Percentiles rank a stretch among this genome's conserved stretches.
These are phyloP conservation scores for Orbilia javanica DNA, from an alignment of 2,329 filamentous ascomycete species.

Conservation along the genomic window DNA sequence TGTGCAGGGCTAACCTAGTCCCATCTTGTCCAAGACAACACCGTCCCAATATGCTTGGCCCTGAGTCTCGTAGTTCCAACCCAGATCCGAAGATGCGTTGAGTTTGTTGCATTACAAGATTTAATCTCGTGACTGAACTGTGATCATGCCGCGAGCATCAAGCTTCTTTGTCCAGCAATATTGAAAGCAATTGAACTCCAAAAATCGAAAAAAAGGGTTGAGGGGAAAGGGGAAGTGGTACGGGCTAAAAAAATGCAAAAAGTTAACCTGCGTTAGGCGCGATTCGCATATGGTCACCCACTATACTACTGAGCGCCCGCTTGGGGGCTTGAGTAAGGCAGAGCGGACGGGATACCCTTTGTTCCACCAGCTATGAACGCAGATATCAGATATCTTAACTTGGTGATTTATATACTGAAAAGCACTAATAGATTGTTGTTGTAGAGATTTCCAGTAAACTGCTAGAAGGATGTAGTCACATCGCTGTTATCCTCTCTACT, in stretches of 20 bases:
- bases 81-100: background rate
- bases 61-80: too few species aligned
- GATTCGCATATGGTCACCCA: constrained; percentile 59
- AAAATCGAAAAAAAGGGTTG: background rate
- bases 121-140: too few species aligned
- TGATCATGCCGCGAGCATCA: too few species aligned
- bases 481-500: too few species aligned
- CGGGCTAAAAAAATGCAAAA: constrained; percentile 8
- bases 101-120: background rate
- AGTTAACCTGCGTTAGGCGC: constrained; percentile 33
- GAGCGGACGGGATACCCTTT: constrained; percentile 54
- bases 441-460: too few species aligned
- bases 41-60: too few species aligned
- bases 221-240: background rate
- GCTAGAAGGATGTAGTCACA: too few species aligned
- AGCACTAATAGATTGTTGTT: too few species aligned
- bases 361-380: constrained; percentile 23
- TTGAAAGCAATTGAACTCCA: background rate
- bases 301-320: constrained; percentile 55
- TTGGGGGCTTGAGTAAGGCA: constrained; percentile 52
- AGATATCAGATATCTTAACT: background rate
- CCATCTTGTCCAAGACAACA: too few species aligned
- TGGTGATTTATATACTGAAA: background rate
- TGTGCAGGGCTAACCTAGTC: too few species aligned
- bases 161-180: too few species aligned